These are phyloP conservation scores for Brassica cretica DNA, from an alignment of 345 rosid species.

Conservation along the genomic window DNA sequence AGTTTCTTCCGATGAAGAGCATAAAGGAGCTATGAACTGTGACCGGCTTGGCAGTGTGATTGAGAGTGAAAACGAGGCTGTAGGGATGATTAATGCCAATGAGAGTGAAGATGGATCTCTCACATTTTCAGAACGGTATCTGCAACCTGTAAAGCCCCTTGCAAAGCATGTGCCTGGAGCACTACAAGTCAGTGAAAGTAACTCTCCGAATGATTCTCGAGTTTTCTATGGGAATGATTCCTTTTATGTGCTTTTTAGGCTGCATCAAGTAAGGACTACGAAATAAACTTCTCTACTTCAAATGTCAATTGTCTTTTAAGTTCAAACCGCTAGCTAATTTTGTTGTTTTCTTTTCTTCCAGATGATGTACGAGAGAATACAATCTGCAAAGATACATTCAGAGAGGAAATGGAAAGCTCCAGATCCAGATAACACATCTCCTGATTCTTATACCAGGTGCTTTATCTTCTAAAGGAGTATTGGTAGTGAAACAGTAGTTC, in stretches of 20 bases:
- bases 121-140: conserved; percentile 78
- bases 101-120: conserved; percentile 71
- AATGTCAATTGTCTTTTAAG: not conserved
- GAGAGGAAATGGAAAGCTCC: conserved; percentile 93
- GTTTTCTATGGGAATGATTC: conserved; percentile 96
- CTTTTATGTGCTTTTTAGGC: conserved; percentile 91
- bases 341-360: conserved; percentile 33
- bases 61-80: conserved; percentile 94
- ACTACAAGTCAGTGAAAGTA: conserved; percentile 49
- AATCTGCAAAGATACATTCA: conserved; percentile 89
- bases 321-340: conserved; percentile 1
- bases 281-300: conserved; percentile 12
- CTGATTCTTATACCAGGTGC: conserved; percentile 91
- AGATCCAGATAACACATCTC: conserved; percentile 61
- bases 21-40: conserved; percentile 53
- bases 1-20: conserved; percentile 82
- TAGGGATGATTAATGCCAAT: conserved; percentile 58
- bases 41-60: conserved; percentile 64
- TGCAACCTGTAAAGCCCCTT: conserved; percentile 76
- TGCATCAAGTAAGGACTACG: conserved; percentile 76
- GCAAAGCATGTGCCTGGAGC: conserved; percentile 70
- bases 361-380: conserved; percentile 92
- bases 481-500: not conserved
- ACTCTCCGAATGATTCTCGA: conserved; percentile 53
- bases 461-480: conserved; percentile 21